Base-by-base conservation (phyloP, 2,329 filamentous ascomycete genomes). In the Monosporascus sp. region DNA sequence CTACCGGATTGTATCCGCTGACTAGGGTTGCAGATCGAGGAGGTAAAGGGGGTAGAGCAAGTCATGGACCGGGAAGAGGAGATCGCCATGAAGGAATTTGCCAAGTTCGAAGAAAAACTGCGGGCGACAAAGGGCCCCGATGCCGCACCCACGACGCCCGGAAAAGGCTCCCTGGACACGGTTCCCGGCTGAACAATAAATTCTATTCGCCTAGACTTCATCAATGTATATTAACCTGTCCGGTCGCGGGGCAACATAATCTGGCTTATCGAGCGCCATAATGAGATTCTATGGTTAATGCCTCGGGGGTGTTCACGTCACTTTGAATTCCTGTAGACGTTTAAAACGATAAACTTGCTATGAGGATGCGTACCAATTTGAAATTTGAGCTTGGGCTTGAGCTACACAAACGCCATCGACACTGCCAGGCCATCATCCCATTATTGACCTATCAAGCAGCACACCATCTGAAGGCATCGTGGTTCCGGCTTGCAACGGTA, bases 61-160 rank as follows among this genome's bases (percentile, higher is more conserved):
- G 87, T 97, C 3, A 72, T 96, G 64, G 93, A 97, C 63, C 82
- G 90, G 63, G 94, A 97, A 72, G 94, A 97, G 69, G 90, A 96
- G 71, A 82, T 97, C 59, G 85, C 92, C 0, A 72, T 93, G 65
- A 74, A 86, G 62, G 93, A 97, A 67, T 97, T 99, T 74, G 89
- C 88, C 60, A 94, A 89, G 72, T 97, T 97, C 68, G 93, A 97
- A 70, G 90, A 97, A 75, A 97, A 84, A 71, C 70, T 85, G 52
- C 80, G 77, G 67, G 74, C 75, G 57, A 79, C 84, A 60, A 81
- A 80, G 65, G 73, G 73, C 16, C 61, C 66, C 17, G 70, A 67
- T 62, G 57, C 70, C 17, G 59, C 70, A 6, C 69, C 72, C 22
- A 66, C 69, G 9, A 70, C 72, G 14, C 63, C 64, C 22, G 71